Percentiles rank a stretch among this genome's conserved stretches.
Conservation (phyloP, 805 yeast genomes). For the Myxozyma neglecta region DNA sequence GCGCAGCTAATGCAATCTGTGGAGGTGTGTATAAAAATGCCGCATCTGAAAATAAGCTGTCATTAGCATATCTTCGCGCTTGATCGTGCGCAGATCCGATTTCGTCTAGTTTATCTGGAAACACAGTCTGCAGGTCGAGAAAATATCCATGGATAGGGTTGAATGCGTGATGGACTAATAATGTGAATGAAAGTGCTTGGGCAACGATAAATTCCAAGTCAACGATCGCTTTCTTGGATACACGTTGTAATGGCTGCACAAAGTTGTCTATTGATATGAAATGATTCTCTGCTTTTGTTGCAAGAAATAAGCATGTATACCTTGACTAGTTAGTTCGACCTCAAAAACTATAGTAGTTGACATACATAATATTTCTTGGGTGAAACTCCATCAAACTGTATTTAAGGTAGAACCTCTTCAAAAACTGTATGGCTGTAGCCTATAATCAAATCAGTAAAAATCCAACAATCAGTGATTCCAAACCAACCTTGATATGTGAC, state of each 20-base stretch:
- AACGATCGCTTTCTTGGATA: constrained; percentile 62
- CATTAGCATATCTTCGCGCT: constrained; percentile 65
- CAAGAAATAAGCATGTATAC: constrained; percentile 80
- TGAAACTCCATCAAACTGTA: constrained; percentile 85
- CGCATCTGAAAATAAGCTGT: constrained; percentile 73
- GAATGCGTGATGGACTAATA: constrained; percentile 85
- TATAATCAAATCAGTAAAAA: constrained; percentile 5
- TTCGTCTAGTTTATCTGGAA: constrained; percentile 45
- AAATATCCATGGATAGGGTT: constrained; percentile 92
- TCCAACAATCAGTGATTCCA: background rate
- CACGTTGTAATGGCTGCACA: constrained; percentile 65
- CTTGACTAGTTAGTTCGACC: constrained; percentile 7
- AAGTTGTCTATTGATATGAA: constrained; percentile 83
- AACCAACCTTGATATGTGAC: constrained; percentile 65
- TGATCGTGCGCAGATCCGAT: constrained; percentile 56
- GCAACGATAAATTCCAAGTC: constrained; percentile 77
- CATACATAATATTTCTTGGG: constrained; percentile 71
- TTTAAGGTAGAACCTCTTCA: constrained; percentile 74
- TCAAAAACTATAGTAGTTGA: background rate
- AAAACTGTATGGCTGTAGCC: constrained; percentile 81
- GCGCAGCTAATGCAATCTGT: constrained; percentile 87
- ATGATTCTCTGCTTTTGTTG: constrained; percentile 89
- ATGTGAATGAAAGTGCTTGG: constrained; percentile 72
- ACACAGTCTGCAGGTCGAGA: constrained; percentile 74
- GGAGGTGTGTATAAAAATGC: constrained; percentile 85